A percentile compares a stretch with the other conserved stretches of the same genome.
Conservation (phyloP, 257 asterid genomes). For the Ilex aquifolium region DNA sequence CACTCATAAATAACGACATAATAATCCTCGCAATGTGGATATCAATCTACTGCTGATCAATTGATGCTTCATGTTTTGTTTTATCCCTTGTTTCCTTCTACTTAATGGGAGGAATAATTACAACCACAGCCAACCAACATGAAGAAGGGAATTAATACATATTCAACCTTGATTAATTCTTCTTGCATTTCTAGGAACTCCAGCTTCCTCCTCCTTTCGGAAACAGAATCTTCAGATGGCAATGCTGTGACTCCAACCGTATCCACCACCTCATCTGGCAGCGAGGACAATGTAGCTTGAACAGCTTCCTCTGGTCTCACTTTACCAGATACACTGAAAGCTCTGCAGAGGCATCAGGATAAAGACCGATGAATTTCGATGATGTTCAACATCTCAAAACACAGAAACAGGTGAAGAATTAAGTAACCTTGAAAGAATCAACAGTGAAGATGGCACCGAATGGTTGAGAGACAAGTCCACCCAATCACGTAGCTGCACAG, state of each 20-base stretch:
- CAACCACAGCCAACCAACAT: too few relatives aligned
- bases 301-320: constrained; percentile 81
- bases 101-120: constrained; percentile 10
- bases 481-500: constrained; percentile 83
- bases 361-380: constrained; percentile 20
- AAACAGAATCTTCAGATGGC: constrained; percentile 83
- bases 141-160: neutral
- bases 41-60: too few relatives aligned
- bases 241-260: constrained; percentile 70
- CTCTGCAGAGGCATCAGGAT: constrained; percentile 34
- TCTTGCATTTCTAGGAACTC: constrained; percentile 90
- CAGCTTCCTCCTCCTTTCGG: constrained; percentile 88
- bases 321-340: constrained; percentile 76
- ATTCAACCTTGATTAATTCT: constrained; percentile 71
- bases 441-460: constrained; percentile 84
- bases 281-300: constrained; percentile 74
- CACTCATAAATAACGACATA: too few relatives aligned
- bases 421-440: constrained; percentile 70
- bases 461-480: constrained; percentile 83
- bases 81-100: constrained; percentile 79
- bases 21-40: too few relatives aligned
- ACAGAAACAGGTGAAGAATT: neutral
- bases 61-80: constrained; percentile 35
- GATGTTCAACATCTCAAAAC: constrained; percentile 4
- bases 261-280: constrained; percentile 94